A percentile compares a stretch with the other conserved stretches of the same genome.
These are phyloP conservation scores for Rhizopogon salebrosus DNA, from an alignment of 768 basidiomycete species.

Conservation along the genomic window DNA sequence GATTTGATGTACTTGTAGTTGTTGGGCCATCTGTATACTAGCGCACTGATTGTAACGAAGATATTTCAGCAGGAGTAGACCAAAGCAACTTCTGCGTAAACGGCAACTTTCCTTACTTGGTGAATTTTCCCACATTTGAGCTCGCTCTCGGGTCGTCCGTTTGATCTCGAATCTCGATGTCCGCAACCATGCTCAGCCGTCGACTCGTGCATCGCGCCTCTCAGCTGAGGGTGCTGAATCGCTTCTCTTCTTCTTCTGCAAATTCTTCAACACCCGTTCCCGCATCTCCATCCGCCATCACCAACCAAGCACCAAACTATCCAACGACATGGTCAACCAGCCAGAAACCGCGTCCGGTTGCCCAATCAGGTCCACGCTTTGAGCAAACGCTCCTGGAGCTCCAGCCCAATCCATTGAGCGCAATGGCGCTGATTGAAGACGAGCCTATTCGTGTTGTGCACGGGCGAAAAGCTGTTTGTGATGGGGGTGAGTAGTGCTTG, in stretches of 20 bases:
- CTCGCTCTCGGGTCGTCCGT: conserved; percentile 1
- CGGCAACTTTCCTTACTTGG: conserved; percentile 12
- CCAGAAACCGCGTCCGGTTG: conserved; percentile 65
- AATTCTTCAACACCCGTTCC: conserved; percentile 8
- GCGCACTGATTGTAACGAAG: too few relatives aligned
- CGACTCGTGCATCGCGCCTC: conserved; percentile 16
- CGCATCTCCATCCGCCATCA: conserved; percentile 26
- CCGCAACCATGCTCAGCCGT: conserved; percentile 22
- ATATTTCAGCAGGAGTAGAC: too few relatives aligned
- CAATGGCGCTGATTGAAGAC: conserved; percentile 83
- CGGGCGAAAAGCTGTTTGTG: conserved; percentile 84
- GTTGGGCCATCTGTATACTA: background rate
- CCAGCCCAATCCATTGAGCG: conserved; percentile 86
- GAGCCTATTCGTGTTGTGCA: conserved; percentile 83
- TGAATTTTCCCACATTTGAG: background rate
- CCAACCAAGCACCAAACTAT: conserved; percentile 79
- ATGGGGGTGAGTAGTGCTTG: conserved; percentile 71
- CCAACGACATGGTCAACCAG: conserved; percentile 79
- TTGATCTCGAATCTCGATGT: conserved; percentile 7
- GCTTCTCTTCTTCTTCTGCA: conserved; percentile 18
- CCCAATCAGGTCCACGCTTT: conserved; percentile 70
- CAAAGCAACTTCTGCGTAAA: too few relatives aligned
- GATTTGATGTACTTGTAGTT: conserved; percentile 14
- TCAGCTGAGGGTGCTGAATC: conserved; percentile 11
- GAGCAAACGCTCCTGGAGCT: conserved; percentile 86